Conservation (phyloP, 345 rosid genomes). For the Arabidopsis thaliana region DNA sequence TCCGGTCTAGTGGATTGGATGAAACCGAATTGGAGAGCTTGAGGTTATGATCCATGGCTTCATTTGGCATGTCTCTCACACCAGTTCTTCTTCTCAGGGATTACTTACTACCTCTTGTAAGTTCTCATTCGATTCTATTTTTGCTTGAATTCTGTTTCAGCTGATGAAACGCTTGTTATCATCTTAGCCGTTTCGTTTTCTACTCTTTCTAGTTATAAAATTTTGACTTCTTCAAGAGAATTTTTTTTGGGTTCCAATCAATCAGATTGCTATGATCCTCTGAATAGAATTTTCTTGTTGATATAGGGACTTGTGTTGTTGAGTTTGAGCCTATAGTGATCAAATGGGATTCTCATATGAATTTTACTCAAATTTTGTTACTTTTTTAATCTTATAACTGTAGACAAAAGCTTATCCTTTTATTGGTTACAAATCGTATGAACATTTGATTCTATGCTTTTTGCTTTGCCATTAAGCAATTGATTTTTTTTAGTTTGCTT, state of each 20-base stretch:
- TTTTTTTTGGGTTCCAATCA: neutral
- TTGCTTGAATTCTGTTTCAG: neutral
- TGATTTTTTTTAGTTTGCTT: neutral
- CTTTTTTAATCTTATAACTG: neutral
- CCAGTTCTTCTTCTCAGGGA: conserved; percentile 3
- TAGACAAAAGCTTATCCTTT: neutral
- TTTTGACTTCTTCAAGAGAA: neutral
- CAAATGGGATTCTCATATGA: neutral
- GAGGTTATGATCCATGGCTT: conserved; percentile 24
- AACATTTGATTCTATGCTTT: neutral
- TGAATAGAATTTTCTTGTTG: neutral
- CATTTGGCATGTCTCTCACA: neutral
- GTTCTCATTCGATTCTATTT: neutral
- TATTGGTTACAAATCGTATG: neutral
- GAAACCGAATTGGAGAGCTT: conserved; percentile 19
- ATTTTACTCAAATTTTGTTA: neutral
- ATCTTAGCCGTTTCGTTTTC: neutral
- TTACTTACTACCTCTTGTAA: neutral
- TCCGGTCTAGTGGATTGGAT: neutral
- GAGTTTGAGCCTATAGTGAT: neutral
- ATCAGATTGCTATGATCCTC: neutral
- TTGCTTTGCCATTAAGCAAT: conserved; percentile 4
- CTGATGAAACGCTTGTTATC: neutral
- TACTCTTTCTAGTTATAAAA: neutral
- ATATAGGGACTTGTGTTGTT: neutral